These are phyloP conservation scores for Boechera retrofracta DNA, from an alignment of 345 rosid species.

Conservation along the genomic window DNA sequence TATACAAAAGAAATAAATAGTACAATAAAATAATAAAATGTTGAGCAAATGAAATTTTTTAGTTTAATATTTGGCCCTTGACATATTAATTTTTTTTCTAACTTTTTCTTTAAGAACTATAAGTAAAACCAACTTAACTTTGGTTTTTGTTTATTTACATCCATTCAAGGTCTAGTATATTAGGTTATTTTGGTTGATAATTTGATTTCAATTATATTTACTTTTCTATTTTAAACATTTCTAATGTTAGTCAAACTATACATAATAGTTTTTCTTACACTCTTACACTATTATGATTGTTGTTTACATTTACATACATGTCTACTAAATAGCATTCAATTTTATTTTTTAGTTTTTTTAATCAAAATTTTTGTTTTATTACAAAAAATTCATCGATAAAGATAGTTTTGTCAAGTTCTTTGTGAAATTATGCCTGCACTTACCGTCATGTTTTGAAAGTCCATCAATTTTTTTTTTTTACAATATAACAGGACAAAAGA, in stretches of 20 bases:
- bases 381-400: neutral
- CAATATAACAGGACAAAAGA: neutral
- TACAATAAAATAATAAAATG: neutral
- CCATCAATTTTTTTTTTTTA: no score
- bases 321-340: neutral
- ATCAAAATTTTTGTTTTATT: neutral
- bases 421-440: neutral
- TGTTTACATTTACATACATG: neutral
- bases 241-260: neutral
- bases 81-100: no score
- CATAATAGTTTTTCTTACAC: no score
- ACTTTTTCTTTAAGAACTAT: no score
- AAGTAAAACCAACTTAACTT: neutral
- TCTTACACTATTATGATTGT: neutral
- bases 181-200: no score
- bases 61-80: neutral
- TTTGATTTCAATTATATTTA: neutral
- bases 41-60: neutral
- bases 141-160: neutral
- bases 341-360: neutral
- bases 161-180: neutral
- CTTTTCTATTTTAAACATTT: neutral
- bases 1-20: no score
- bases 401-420: slow-evolving; percentile 24
- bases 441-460: neutral